Evolutionary conservation across 345 rosid species (phyloP).

Genomic region (Brassica carinata): DNA sequence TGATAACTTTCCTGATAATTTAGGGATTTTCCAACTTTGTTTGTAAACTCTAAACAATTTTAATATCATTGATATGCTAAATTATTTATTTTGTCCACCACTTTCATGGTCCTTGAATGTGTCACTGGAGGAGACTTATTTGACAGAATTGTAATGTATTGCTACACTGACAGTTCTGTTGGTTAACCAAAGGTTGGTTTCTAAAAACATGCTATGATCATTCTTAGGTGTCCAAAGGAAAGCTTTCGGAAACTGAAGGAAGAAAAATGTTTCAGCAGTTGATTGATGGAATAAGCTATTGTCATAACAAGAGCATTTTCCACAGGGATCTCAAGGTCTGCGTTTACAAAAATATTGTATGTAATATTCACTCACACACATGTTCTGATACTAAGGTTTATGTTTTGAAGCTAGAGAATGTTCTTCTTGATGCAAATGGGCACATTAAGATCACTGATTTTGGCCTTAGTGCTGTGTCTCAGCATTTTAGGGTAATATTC

Average conservation of each 20-base stretch:
- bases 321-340: slow-evolving; percentile 93
- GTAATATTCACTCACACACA: background rate
- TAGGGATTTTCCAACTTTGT: background rate
- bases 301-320: slow-evolving; percentile 77
- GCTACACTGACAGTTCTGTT: background rate
- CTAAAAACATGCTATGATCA: background rate
- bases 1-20: background rate
- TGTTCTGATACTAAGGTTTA: slow-evolving; percentile 25
- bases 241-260: slow-evolving; percentile 63
- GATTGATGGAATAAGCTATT: slow-evolving; percentile 82
- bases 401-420: slow-evolving; percentile 70
- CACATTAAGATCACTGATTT: slow-evolving; percentile 88
- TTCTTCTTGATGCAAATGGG: slow-evolving; percentile 70
- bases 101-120: slow-evolving; percentile 72
- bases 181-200: background rate
- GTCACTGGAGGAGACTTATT: slow-evolving; percentile 86
- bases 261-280: slow-evolving; percentile 87
- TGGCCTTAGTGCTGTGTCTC: slow-evolving; percentile 90
- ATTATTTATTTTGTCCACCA: background rate
- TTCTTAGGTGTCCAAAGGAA: slow-evolving; percentile 65
- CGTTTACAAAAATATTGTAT: background rate
- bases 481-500: slow-evolving; percentile 68
- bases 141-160: slow-evolving; percentile 60
- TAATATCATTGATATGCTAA: background rate
- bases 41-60: background rate